Conservation (phyloP, 352 stramenopile species). For the Phytophthora palmivora region DNA sequence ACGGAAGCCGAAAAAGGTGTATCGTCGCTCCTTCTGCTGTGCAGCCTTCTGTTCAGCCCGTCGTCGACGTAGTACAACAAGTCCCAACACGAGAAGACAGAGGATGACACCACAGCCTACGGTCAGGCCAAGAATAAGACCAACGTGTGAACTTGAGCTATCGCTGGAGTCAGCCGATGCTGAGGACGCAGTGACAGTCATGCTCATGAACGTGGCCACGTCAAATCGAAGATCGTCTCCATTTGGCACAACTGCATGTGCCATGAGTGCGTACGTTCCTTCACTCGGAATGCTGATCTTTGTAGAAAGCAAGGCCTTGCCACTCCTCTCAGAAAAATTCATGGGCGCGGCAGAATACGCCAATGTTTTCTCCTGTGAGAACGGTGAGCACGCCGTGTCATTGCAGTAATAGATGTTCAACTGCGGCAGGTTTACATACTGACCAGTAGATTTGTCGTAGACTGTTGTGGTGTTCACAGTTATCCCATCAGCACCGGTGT, state of each 20-base stretch:
- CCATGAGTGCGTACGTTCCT: constrained; percentile 61
- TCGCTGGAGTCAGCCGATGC: constrained; percentile 16
- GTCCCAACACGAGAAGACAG: constrained; percentile 36
- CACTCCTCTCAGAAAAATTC: constrained; percentile 39
- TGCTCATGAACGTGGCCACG: constrained; percentile 42
- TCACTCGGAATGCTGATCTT: constrained; percentile 43
- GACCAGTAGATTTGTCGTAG: constrained; percentile 37
- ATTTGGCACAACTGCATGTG: constrained; percentile 52
- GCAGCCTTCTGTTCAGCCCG: constrained; percentile 9
- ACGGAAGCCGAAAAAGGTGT: constrained; percentile 50
- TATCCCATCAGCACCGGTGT: constrained; percentile 7
- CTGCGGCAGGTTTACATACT: constrained; percentile 48
- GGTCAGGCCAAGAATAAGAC: constrained; percentile 46
- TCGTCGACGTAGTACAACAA: constrained; percentile 34
- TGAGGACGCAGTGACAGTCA: constrained; percentile 36
- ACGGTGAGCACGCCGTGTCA: constrained; percentile 50
- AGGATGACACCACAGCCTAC: constrained; percentile 39
- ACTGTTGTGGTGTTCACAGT: constrained; percentile 45
- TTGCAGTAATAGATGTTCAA: constrained; percentile 58
- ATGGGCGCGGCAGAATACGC: constrained; percentile 35
- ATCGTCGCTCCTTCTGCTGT: constrained; percentile 29
- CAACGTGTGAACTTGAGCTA: constrained; percentile 22
- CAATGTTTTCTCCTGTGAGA: constrained; percentile 43
- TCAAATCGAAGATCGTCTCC: constrained; percentile 53
- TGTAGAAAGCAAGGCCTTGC: constrained; percentile 28